Conservation (phyloP, 179 eudicot species). For the Silene vulgaris region DNA sequence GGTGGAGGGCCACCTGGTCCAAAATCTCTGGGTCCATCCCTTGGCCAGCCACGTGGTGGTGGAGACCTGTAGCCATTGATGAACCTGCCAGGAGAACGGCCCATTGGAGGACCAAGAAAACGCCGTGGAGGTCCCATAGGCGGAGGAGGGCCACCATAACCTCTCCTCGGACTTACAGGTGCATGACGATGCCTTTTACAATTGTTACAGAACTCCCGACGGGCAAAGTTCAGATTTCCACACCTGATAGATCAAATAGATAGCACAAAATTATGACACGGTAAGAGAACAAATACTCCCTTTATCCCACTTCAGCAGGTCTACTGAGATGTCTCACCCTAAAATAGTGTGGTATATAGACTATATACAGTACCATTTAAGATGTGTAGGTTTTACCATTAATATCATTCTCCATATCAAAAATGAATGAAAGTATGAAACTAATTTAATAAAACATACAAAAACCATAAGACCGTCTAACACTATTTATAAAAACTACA, state of each 20-base stretch:
- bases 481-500: neutral
- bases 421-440: neutral
- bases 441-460: neutral
- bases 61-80: conserved; percentile 67
- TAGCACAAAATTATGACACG: neutral
- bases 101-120: conserved; percentile 53
- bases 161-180: conserved; percentile 61
- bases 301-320: neutral
- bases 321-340: neutral
- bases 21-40: conserved; percentile 68
- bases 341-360: neutral
- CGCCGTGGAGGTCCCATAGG: conserved; percentile 52
- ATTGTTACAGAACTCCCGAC: conserved; percentile 81
- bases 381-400: neutral
- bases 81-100: conserved; percentile 62
- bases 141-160: conserved; percentile 65
- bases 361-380: neutral
- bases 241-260: conserved; percentile 50
- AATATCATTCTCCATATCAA: neutral
- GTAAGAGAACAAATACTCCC: neutral
- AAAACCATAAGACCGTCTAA: neutral
- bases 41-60: conserved; percentile 70
- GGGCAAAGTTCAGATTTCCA: conserved; percentile 81
- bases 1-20: conserved; percentile 54
- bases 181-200: conserved; percentile 64